phyloP scores from a whole-genome alignment of 2,329 filamentous ascomycete genomes.

The Lecanicillium sp. region DNA sequence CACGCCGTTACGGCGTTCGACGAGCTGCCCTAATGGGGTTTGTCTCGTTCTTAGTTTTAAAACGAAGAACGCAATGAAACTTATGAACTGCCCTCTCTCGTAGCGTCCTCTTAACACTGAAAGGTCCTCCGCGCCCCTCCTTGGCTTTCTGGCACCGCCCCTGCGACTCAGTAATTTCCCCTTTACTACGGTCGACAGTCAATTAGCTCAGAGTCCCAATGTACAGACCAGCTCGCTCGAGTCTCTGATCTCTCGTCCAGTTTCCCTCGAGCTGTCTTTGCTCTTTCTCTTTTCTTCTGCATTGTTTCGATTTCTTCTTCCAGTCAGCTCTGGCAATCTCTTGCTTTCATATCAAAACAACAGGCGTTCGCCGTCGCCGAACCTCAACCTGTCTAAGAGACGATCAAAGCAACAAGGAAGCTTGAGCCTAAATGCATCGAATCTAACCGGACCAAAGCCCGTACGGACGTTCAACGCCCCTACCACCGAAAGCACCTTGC shows the following conservation, averaged over 20 bases:
- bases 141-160: neutral
- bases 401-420: neutral
- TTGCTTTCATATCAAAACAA: neutral
- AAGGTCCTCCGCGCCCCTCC: neutral
- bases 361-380: too few relatives aligned
- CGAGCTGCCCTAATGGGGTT: neutral
- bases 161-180: constrained; percentile 9
- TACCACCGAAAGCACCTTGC: neutral
- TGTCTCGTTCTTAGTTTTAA: neutral
- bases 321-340: too few relatives aligned
- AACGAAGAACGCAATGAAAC: constrained; percentile 3
- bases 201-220: too few relatives aligned
- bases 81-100: neutral
- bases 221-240: too few relatives aligned
- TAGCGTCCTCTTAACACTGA: neutral
- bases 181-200: too few relatives aligned
- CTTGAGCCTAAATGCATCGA: neutral
- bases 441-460: too few relatives aligned
- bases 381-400: too few relatives aligned
- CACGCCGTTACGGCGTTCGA: too few relatives aligned
- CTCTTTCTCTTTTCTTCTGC: neutral
- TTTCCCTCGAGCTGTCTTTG: too few relatives aligned
- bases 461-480: neutral
- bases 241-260: too few relatives aligned
- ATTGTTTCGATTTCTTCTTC: neutral